Base-by-base conservation (phyloP, 2,329 filamentous ascomycete species). In the Sodiomyces alkalinus region DNA sequence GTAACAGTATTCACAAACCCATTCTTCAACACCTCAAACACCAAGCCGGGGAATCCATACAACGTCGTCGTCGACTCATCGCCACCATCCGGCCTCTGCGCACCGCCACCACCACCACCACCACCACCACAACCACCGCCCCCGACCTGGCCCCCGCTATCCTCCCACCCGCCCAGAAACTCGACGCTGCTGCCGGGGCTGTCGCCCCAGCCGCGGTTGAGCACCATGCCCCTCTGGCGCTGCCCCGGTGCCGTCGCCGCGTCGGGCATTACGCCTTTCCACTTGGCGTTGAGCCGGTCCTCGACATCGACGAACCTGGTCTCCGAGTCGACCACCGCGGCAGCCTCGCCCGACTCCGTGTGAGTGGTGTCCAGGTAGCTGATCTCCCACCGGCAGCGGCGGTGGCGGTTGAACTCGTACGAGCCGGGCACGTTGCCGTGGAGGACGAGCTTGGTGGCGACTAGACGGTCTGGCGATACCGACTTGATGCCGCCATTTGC, bases 21-120 rank as follows among this genome's bases (percentile, higher is more conserved):
- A 46, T 92, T 94, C 70, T 81, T 86, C 51, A 96, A 55, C 17
- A 98, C 87, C 55, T 98, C 90, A 56, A 98, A 96, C 26, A 94
- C 73, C 51, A 96, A 57, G 0, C 90, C 87, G 0, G 90, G 87
- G 45, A 94, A 94, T 2, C 87, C 86, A 56, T 83, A 96, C 17
- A 98, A 55, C 36, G 86, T 87, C 11, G 86, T 93, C 31, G 68
- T 73, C 34, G 68, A 68, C 40, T 73, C 68, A 21, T 66, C 64
- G 24, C 50, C 61, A 3, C 60, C 55, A 25, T 64, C 75, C 46
- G 51, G 62, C 47, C 52, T 67, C 55, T 54, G 70, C 48, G 41
- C 64, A 57, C 35, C 16, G 10, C 55, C 56, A 41, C 51, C 52
- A 11, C 55, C 56, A 41, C 51, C 52, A n/a, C n/a, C n/a, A n/a